phyloP scores from a whole-genome alignment of 129 eudicot genomes.

The Pseudognaphalium luteoalbum region DNA sequence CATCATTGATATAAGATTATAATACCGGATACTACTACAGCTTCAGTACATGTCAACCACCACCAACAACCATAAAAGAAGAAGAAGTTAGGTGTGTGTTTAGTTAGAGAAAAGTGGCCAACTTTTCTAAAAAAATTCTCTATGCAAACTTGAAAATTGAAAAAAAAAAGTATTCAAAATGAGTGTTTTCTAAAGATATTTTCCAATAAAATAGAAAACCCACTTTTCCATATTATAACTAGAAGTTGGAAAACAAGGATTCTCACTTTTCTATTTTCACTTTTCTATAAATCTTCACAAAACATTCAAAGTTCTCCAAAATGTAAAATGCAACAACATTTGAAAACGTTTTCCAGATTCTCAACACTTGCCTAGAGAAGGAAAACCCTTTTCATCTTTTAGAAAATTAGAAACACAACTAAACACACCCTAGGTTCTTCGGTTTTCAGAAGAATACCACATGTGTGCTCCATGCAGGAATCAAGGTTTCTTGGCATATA shows the following conservation, averaged over 20 bases:
- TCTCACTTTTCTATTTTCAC: too few relatives aligned
- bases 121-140: background rate
- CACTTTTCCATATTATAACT: too few relatives aligned
- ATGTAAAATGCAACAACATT: background rate
- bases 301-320: background rate
- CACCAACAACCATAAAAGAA: conserved; percentile 2
- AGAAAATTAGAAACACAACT: background rate
- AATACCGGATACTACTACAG: background rate
- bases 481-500: background rate
- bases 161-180: too few relatives aligned
- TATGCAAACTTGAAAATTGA: background rate
- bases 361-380: background rate
- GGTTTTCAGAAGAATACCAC: background rate
- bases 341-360: background rate
- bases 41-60: background rate
- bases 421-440: background rate
- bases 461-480: background rate
- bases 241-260: too few relatives aligned
- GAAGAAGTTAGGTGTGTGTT: background rate
- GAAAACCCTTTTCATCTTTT: background rate
- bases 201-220: background rate
- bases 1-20: background rate
- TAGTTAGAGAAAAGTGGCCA: background rate
- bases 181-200: background rate
- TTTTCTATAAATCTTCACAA: too few relatives aligned